Evolutionary conservation across 345 rosid genomes (phyloP).

Genomic region (Eucalyptus leucophloia): DNA sequence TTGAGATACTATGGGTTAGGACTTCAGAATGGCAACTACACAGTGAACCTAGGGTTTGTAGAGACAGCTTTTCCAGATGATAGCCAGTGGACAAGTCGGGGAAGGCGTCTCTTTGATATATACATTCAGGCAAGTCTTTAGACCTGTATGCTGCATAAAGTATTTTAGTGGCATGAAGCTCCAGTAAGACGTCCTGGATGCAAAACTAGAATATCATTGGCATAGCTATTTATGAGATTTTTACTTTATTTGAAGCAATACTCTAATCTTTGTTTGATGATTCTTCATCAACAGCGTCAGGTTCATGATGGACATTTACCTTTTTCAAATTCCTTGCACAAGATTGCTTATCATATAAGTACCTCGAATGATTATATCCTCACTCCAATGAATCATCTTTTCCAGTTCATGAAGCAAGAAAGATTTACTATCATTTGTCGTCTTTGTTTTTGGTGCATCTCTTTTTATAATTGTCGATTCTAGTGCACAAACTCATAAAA

Average conservation of each 20-base stretch:
- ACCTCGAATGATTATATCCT: neutral
- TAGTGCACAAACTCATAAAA: neutral
- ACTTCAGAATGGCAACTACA: conserved; percentile 75
- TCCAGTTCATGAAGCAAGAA: neutral
- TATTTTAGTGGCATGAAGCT: neutral
- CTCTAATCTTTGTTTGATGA: neutral
- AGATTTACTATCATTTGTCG: neutral
- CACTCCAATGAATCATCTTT: neutral
- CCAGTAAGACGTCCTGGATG: neutral
- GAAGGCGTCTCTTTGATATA: conserved; percentile 35
- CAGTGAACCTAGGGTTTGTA: conserved; percentile 32
- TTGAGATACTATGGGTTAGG: conserved; percentile 78
- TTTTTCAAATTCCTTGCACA: neutral
- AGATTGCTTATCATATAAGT: neutral
- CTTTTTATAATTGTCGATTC: neutral
- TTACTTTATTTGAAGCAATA: neutral
- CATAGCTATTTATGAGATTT: neutral
- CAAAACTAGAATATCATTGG: neutral
- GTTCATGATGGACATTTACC: neutral
- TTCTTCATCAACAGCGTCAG: neutral
- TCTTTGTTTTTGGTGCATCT: neutral
- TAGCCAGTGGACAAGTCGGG: conserved; percentile 26
- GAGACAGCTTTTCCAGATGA: conserved; percentile 6
- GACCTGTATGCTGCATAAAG: conserved; percentile 1
- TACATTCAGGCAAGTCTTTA: conserved; percentile 9